Percentiles rank a stretch among this genome's conserved stretches.
These are phyloP conservation scores for Didymosphaeria variabile DNA, from an alignment of 2,329 filamentous ascomycete genomes.

Conservation along the genomic window DNA sequence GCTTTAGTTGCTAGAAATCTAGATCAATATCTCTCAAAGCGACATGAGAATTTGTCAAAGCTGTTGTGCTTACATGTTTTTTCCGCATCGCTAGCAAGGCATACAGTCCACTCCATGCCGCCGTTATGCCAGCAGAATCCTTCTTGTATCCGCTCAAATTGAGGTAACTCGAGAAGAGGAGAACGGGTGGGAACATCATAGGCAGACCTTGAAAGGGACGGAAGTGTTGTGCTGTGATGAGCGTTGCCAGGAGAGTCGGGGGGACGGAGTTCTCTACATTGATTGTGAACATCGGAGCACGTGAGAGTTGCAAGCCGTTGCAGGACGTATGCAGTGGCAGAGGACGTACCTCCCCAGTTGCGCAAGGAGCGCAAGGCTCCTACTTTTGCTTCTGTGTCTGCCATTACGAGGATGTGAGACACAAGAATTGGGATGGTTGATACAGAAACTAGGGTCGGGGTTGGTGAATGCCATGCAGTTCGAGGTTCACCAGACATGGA, in stretches of 20 bases:
- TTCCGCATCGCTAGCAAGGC: conserved; percentile 69
- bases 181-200: conserved; percentile 72
- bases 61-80: conserved; percentile 51
- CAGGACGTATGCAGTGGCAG: background rate
- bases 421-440: background rate
- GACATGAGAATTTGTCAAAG: background rate
- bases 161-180: conserved; percentile 72
- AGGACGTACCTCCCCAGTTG: conserved; percentile 61
- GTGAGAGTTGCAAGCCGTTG: conserved; percentile 19
- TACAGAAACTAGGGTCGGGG: background rate
- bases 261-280: conserved; percentile 69
- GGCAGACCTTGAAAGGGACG: conserved; percentile 72
- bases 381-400: conserved; percentile 48
- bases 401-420: conserved; percentile 42
- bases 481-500: conserved; percentile 4
- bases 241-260: conserved; percentile 70
- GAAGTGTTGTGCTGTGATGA: conserved; percentile 72
- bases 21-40: background rate
- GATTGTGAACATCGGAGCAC: conserved; percentile 26
- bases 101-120: conserved; percentile 72
- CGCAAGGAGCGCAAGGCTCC: conserved; percentile 56
- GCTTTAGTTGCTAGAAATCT: conserved; percentile 49
- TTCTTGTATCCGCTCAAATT: conserved; percentile 70
- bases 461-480: conserved; percentile 12
- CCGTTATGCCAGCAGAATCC: conserved; percentile 70